Conservation (phyloP, 805 yeast species). For the Candida palmyrensis region DNA sequence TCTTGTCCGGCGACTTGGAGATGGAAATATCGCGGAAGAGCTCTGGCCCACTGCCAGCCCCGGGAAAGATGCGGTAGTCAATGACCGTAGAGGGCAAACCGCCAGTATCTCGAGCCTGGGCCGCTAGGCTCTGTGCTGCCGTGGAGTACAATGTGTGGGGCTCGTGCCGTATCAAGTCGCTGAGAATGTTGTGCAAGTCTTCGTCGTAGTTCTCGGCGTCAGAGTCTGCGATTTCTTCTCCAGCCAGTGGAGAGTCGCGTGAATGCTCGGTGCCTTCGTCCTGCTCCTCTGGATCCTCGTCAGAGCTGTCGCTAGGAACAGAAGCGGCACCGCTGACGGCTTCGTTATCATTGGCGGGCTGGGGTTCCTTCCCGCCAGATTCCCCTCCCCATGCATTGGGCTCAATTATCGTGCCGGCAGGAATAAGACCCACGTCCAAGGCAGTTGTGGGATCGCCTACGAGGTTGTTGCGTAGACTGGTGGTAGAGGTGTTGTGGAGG, state of each 20-base stretch:
- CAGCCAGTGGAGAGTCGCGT: no score
- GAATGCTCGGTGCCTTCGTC: no score
- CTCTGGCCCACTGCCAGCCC: background rate
- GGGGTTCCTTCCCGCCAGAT: slow-evolving; percentile 2
- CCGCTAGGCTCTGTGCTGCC: slow-evolving; percentile 2
- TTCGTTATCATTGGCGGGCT: no score
- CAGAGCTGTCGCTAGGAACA: background rate
- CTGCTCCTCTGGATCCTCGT: no score
- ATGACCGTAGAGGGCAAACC: background rate
- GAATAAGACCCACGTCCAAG: slow-evolving; percentile 13
- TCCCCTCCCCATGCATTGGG: no score
- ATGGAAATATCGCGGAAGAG: slow-evolving; percentile 8
- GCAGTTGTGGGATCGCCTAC: slow-evolving; percentile 18
- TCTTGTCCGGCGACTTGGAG: slow-evolving; percentile 10
- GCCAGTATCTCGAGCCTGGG: background rate
- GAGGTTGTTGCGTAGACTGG: no score
- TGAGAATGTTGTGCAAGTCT: slow-evolving; percentile 18
- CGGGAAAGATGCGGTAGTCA: slow-evolving; percentile 1
- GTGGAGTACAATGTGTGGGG: slow-evolving; percentile 5
- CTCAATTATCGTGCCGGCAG: no score
- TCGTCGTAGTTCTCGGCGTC: slow-evolving; percentile 10
- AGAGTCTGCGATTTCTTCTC: slow-evolving; percentile 3
- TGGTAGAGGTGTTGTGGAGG: no score
- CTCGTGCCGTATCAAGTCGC: slow-evolving; percentile 15
- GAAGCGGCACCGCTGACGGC: slow-evolving; percentile 7